Percentiles rank a stretch among this genome's conserved stretches.
Conservation (phyloP, 140 eudicot species). For the Senecio squalidus region DNA sequence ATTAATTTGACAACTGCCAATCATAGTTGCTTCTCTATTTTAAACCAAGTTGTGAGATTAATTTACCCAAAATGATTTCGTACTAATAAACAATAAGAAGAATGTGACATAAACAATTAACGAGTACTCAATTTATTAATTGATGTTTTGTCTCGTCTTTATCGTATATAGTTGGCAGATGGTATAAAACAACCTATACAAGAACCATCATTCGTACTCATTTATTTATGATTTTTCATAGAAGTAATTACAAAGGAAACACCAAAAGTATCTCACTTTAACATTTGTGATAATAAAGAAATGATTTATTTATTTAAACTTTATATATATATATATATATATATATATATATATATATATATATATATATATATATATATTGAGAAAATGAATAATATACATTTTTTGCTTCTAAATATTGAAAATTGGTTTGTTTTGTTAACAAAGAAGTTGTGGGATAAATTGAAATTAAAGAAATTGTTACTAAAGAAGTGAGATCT, state of each 20-base stretch:
- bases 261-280: slow-evolving; percentile 32
- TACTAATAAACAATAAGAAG: not conserved
- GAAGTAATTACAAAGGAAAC: slow-evolving; percentile 5
- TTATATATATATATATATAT: no score
- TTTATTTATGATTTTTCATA: not conserved
- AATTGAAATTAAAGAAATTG: no score
- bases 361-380: no score
- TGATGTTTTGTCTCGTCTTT: slow-evolving; percentile 17
- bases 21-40: slow-evolving; percentile 9
- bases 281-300: not conserved
- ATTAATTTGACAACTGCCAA: slow-evolving; percentile 12
- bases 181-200: slow-evolving; percentile 22
- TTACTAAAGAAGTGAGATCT: no score
- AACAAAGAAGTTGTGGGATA: no score
- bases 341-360: no score
- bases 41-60: slow-evolving; percentile 25
- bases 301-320: no score
- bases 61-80: slow-evolving; percentile 8
- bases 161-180: slow-evolving; percentile 11
- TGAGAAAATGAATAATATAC: no score
- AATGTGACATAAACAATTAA: slow-evolving; percentile 18
- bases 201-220: not conserved
- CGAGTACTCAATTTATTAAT: slow-evolving; percentile 1
- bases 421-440: no score
- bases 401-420: no score